Evolutionary conservation across 257 asterid genomes (phyloP).

Genomic region (Henckelia pumila): DNA sequence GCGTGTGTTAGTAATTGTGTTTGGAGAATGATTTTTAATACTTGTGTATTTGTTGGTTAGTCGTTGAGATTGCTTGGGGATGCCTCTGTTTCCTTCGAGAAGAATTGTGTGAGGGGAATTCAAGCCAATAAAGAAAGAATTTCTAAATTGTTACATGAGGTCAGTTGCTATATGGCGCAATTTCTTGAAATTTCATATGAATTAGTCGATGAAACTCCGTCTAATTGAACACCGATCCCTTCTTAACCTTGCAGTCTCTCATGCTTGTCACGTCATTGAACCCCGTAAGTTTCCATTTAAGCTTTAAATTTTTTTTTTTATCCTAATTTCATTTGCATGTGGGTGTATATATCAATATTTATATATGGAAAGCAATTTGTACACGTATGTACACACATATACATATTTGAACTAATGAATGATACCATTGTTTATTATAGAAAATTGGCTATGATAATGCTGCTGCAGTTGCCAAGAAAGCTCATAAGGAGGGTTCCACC

Average conservation of each 20-base stretch:
- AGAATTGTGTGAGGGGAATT: conserved; percentile 92
- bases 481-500: conserved; percentile 93
- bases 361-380: not conserved
- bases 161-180: conserved; percentile 30
- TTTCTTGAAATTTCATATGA: conserved; percentile 9
- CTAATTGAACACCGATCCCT: conserved; percentile 18
- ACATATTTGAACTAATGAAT: conserved; percentile 1
- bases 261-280: conserved; percentile 97
- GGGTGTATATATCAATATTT: not conserved
- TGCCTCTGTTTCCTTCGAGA: conserved; percentile 92
- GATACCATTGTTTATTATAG: conserved; percentile 38
- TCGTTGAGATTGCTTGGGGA: conserved; percentile 92
- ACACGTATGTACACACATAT: not conserved
- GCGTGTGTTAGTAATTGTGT: not conserved
- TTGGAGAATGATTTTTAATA: conserved; percentile 7
- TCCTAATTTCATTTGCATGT: not conserved
- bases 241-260: conserved; percentile 71
- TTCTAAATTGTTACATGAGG: conserved; percentile 82
- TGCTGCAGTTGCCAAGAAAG: conserved; percentile 95
- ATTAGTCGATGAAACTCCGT: conserved; percentile 18
- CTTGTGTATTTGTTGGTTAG: conserved; percentile 35
- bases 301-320: not conserved
- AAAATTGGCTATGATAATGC: conserved; percentile 97
- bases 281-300: conserved; percentile 56
- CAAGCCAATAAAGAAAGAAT: conserved; percentile 89